These are phyloP conservation scores for Pseudozyma thailandica DNA, from an alignment of 1,284 basidiomycete species.

Conservation along the genomic window DNA sequence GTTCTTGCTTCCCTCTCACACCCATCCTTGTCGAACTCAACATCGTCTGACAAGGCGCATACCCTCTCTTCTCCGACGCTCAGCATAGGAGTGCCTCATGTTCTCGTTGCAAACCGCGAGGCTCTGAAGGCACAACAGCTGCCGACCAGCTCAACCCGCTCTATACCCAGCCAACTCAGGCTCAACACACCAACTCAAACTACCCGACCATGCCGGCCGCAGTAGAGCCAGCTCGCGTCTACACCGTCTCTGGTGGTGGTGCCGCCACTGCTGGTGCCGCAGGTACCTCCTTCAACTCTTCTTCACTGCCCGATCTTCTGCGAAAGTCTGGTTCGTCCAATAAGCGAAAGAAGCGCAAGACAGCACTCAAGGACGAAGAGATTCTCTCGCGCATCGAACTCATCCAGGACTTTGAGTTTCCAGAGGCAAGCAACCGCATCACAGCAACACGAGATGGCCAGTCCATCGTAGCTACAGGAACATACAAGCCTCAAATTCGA, in stretches of 20 bases:
- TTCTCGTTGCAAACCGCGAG: slow-evolving; percentile 3
- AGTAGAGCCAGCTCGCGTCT: slow-evolving; percentile 62
- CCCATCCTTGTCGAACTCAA: neutral
- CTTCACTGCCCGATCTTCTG: slow-evolving; percentile 65
- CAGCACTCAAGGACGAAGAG: slow-evolving; percentile 54
- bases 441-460: slow-evolving; percentile 90
- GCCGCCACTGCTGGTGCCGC: slow-evolving; percentile 52
- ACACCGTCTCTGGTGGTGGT: slow-evolving; percentile 62
- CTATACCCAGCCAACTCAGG: neutral
- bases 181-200: neutral
- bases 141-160: neutral
- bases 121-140: slow-evolving; percentile 9
- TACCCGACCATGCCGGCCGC: slow-evolving; percentile 52
- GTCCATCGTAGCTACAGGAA: slow-evolving; percentile 92
- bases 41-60: neutral
- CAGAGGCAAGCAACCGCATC: slow-evolving; percentile 91
- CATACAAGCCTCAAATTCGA: slow-evolving; percentile 97
- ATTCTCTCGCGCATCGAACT: slow-evolving; percentile 63
- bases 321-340: slow-evolving; percentile 63
- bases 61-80: neutral
- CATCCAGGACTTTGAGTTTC: slow-evolving; percentile 91
- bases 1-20: neutral
- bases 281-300: slow-evolving; percentile 63
- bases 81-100: slow-evolving; percentile 3
- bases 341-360: slow-evolving; percentile 63